A percentile compares a stretch with the other conserved stretches of the same genome.
Evolutionary conservation across 352 stramenopile species (phyloP).

Genomic region (Globisporangium spiculum): DNA sequence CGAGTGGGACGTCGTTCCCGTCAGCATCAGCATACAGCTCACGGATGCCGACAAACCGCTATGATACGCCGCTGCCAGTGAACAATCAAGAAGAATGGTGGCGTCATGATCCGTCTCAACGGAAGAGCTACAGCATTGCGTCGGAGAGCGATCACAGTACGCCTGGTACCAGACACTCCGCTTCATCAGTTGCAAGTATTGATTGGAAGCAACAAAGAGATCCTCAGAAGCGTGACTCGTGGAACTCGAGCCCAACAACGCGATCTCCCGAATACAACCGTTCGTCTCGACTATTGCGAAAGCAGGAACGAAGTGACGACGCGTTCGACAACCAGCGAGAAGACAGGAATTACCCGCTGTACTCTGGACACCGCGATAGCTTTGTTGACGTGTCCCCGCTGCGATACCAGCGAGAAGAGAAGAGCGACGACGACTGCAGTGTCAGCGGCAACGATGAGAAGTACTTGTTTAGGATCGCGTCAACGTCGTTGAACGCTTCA

Average conservation of each 20-base stretch:
- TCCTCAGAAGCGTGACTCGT: background rate
- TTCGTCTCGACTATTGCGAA: background rate
- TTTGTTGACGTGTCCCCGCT: slow-evolving; percentile 8
- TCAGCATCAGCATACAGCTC: background rate
- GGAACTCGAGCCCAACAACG: background rate
- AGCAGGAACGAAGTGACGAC: background rate
- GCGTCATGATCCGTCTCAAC: background rate
- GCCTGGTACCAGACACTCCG: background rate
- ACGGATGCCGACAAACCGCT: slow-evolving; percentile 9
- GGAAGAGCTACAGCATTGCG: background rate
- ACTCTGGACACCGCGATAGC: background rate
- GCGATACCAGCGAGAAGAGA: slow-evolving; percentile 5
- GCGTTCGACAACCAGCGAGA: slow-evolving; percentile 1
- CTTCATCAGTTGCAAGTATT: background rate
- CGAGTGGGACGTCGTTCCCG: background rate
- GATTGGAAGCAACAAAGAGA: background rate
- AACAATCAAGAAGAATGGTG: slow-evolving; percentile 9
- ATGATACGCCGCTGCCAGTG: background rate
- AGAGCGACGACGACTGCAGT: background rate
- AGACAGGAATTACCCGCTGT: background rate
- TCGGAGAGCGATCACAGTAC: background rate
- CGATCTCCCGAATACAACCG: background rate
- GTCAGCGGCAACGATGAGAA: background rate
- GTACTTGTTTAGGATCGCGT: background rate
- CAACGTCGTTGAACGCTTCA: background rate